Evolutionary conservation across 192 early-diverging fungal species (phyloP), one percentile per base, ranked within the genome.

Genomic region (Coemansia sp.): DNA sequence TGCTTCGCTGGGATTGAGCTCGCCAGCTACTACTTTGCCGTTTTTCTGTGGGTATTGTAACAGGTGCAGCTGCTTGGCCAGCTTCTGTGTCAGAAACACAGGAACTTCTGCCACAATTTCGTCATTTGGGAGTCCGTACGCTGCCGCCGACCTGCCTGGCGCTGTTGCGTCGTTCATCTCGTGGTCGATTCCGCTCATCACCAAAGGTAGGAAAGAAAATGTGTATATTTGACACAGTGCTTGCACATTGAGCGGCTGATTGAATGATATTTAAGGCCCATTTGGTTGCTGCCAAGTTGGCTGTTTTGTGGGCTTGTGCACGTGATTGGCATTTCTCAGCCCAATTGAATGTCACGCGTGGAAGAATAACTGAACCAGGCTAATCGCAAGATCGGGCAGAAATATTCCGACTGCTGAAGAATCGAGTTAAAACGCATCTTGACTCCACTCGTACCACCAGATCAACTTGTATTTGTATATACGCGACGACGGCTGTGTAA

Each of bases 21-120:
- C 84, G 79, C 58, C 83, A 51, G 32, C 76, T 49, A 9, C 73
- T 66, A 56, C 76, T 50, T 12, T 86, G 83, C 48, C 47, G 24
- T 41, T 47, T 37, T 66, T 79, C 35, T 92, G 84, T 22, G 94
- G 96, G 62, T 89, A 94, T 75, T 97, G 94, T 25, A 95, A 82
- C 17, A 96, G 70, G 56, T 90, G 87, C 11, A 98, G 83, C 65
- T 86, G 69, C 52, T 90, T 84, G 9, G 83, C 74, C 0, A 96
- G 77, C 45, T 85, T 62, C 29, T 86, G 82, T 3, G 93, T 86
- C 17, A 96, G 73, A 66, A 83, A 97, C 1, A 98, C 88, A 11
- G 91, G 90, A 45, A 93, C 85, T 66, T 93, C 90, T 12, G 84
- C 85, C 27, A 91, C 63, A 25, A 93, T 68, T 57, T 88, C 85